phyloP scores from a whole-genome alignment of 495 filamentous ascomycete genomes.

The Neurospora sp. region DNA sequence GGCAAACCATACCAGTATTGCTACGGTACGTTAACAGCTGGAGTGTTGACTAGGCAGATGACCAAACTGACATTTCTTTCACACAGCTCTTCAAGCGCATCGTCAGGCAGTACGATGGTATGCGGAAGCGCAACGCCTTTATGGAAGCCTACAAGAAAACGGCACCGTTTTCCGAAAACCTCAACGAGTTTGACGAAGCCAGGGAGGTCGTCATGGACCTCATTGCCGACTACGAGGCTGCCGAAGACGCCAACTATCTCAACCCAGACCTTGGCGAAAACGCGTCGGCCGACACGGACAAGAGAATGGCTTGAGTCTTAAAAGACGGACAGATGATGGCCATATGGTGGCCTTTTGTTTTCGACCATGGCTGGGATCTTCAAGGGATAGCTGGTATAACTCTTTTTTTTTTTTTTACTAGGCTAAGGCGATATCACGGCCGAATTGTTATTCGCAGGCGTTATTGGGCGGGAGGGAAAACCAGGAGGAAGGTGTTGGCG shows the following conservation, averaged over 20 bases:
- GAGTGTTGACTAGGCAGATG: not conserved
- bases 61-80: constrained; percentile 2
- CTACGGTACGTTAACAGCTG: constrained; percentile 48
- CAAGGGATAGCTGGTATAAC: not conserved
- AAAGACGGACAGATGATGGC: not conserved
- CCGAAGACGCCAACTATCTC: constrained; percentile 80
- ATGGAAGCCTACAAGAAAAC: constrained; percentile 93
- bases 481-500: not conserved
- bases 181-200: constrained; percentile 95
- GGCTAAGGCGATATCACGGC: not conserved
- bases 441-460: not conserved
- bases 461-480: not conserved
- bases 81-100: constrained; percentile 79
- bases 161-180: constrained; percentile 74
- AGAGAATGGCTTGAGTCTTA: constrained; percentile 22
- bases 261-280: constrained; percentile 50
- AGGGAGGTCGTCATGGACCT: constrained; percentile 78
- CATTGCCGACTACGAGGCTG: constrained; percentile 90
- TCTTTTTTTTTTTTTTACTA: not conserved
- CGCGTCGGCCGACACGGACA: constrained; percentile 36
- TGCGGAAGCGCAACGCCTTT: constrained; percentile 94
- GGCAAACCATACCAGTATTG: constrained; percentile 95
- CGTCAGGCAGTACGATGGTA: constrained; percentile 75
- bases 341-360: not conserved
- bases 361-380: not conserved